phyloP scores from a whole-genome alignment of 2,329 filamentous ascomycete species.

The Aspergillus carbonarius region DNA sequence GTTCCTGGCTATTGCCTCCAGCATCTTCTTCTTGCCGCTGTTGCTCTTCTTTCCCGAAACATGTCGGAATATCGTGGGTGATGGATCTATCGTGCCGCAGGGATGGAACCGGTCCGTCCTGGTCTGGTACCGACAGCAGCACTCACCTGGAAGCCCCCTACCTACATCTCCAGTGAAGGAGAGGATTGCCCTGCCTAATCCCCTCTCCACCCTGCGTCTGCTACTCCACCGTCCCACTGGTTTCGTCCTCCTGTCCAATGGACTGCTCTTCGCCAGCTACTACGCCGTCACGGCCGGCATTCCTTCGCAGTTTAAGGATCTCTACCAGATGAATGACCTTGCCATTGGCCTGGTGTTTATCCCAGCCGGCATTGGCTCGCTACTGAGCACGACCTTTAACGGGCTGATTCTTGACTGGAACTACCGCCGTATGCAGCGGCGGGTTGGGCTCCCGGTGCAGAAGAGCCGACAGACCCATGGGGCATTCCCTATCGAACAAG shows the following conservation, averaged over 20 bases:
- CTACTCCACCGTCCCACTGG: slow-evolving; percentile 37
- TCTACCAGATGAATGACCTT: slow-evolving; percentile 43
- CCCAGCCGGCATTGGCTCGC: slow-evolving; percentile 42
- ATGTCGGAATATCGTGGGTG: slow-evolving; percentile 33
- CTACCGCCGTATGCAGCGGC: slow-evolving; percentile 38
- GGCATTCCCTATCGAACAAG: slow-evolving; percentile 46
- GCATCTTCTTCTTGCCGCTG: slow-evolving; percentile 24
- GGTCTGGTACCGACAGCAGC: not conserved
- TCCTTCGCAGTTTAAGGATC: slow-evolving; percentile 34
- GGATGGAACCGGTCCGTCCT: slow-evolving; percentile 33
- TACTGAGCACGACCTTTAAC: slow-evolving; percentile 41
- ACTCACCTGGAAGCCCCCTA: slow-evolving; percentile 30
- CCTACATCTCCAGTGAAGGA: slow-evolving; percentile 26
- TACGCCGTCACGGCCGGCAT: slow-evolving; percentile 45
- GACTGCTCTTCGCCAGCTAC: slow-evolving; percentile 42
- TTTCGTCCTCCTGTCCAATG: slow-evolving; percentile 39
- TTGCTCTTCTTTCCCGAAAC: slow-evolving; percentile 38
- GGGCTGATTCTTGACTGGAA: slow-evolving; percentile 47
- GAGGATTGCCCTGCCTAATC: slow-evolving; percentile 36
- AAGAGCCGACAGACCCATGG: slow-evolving; percentile 33
- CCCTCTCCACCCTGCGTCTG: slow-evolving; percentile 37
- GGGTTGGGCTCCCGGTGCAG: slow-evolving; percentile 31
- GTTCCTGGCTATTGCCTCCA: slow-evolving; percentile 50
- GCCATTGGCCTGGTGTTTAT: slow-evolving; percentile 46
- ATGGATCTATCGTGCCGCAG: slow-evolving; percentile 28